Evolutionary conservation across 2,329 filamentous ascomycete genomes (phyloP), one percentile per base, ranked within the genome.

Genomic region (Paracamarosporium sp.): DNA sequence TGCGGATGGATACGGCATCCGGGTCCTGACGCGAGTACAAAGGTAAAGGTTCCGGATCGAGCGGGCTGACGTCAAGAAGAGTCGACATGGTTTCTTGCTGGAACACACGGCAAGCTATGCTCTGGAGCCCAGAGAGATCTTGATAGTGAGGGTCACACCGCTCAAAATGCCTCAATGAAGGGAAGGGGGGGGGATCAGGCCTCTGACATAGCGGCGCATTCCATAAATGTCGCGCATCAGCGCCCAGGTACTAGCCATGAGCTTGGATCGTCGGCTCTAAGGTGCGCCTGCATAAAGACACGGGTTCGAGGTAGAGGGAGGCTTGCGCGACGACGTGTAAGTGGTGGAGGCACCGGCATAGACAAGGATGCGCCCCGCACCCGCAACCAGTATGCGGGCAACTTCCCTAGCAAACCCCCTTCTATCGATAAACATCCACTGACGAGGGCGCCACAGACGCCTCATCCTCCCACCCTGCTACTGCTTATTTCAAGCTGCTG

Each of bases 1-100:
- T 90, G 64, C 81, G 86, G 60, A 90, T 84, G 9, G 88, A 90
- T 6, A 85, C 83, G 22, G 88, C 89, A 66, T 90, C 88, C 57
- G 88, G 86, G 71, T 90, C 88, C 38, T 60, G 28, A 36, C 58
- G 62, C 12, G 59, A 64, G 53, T 73, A 75, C 40, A 73, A 64
- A 5, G 73, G 72, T 25, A 75, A 69, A 15, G 67, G 67, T 55
- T 75, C 71, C 9, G 62, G 43, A 50, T 63, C 57, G 56, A 62
- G 56, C 20, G 68, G 68, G 2, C 64, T 65, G 57, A 62, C 60
- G 30, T 64, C 63, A 57, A 70, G 65, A 60, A 69, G 69, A 57
- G 61, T 67, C 15, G 68, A 64, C 68, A 71, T 71, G 59, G 15
- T 63, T n/a, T n/a, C n/a, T n/a, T n/a, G n/a, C n/a, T n/a, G n/a